A percentile compares a stretch with the other conserved stretches of the same genome.
phyloP scores from a whole-genome alignment of 2,329 filamentous ascomycete species.

The Tolypocladium paradoxum region DNA sequence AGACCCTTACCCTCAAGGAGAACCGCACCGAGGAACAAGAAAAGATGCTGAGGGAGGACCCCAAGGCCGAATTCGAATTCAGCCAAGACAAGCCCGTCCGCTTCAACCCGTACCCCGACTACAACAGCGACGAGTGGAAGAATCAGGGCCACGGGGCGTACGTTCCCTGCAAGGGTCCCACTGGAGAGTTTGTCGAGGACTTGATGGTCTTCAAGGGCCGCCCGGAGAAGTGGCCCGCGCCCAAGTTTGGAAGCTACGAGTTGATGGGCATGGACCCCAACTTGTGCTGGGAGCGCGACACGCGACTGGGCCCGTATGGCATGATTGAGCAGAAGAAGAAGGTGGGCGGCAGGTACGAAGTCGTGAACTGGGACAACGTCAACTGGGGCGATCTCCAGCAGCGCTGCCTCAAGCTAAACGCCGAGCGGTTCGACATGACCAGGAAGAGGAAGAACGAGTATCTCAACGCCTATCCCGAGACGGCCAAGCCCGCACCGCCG shows the following conservation, averaged over 20 bases:
- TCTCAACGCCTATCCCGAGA: conserved; percentile 29
- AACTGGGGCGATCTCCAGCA: conserved; percentile 63
- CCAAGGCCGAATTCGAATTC: conserved; percentile 26
- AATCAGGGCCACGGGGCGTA: conserved; percentile 44
- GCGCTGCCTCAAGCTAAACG: conserved; percentile 54
- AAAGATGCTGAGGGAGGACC: conserved; percentile 19
- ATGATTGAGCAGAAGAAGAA: conserved; percentile 37
- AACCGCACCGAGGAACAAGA: conserved; percentile 20
- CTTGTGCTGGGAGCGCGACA: conserved; percentile 57
- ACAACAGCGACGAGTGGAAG: conserved; percentile 54
- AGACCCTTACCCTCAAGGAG: conserved; percentile 31
- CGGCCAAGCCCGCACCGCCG: conserved; percentile 8
- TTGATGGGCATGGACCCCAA: conserved; percentile 50
- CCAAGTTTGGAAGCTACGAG: conserved; percentile 53
- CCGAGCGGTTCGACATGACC: conserved; percentile 45
- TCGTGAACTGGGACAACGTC: conserved; percentile 50
- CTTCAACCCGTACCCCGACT: conserved; percentile 63
- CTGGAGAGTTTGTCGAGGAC: conserved; percentile 49
- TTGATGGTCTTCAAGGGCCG: conserved; percentile 53
- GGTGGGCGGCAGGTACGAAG: conserved; percentile 23
- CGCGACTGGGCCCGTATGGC: conserved; percentile 59
- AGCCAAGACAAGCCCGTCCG: conserved; percentile 37
- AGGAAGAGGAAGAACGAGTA: conserved; percentile 31
- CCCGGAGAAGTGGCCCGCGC: conserved; percentile 45
- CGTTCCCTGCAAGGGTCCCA: conserved; percentile 53